Evolutionary conservation across 116 monocot genomes (phyloP), one percentile per base, ranked within the genome.

Genomic region (Posidonia oceanica): DNA sequence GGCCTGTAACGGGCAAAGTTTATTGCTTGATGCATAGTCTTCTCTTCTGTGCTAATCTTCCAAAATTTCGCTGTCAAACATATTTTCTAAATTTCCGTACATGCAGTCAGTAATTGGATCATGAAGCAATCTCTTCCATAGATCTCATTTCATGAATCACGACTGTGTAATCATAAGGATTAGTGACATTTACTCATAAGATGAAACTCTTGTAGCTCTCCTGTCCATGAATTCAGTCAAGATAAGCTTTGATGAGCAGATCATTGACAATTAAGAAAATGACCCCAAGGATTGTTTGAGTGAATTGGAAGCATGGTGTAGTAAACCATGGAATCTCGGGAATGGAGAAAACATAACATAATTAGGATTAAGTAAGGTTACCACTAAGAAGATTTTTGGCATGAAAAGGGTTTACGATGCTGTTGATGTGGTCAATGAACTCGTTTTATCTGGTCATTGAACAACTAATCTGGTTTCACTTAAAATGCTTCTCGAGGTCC

Each of bases 251-350:
- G 36, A 48, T 20, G 29, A 22, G 16, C 39, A 18, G 8, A 69
- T 37, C 37, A 38, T 41, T 18, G 14, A 68, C 68, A 48, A 40
- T 72, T 29, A 20, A 72, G 61, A 51, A 44, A 61, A 18, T 36
- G 37, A 70, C 53, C 61, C 71, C 3, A 64, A 18, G 36, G 36
- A 63, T 29, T 54, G 73, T 53, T 73, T 38, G 73, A 73, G 62
- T 64, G 36, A 36, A 2, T 22, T 63, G 64, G 18, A 73, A 73
- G 73, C 64, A 40, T 73, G 52, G 40, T 61, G 48, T 39, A 15
- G 12, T 39, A 44, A 60, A 63, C 64, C 52, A 73, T 39, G 41
- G 17, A n/a, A 39, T 54, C 29, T 73, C 18, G 73, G 37, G 36
- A 73, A 37, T 54, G 52, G 29, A 73, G 53, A 23, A 60, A 44